These are phyloP conservation scores for Neonothopanus nambi DNA, from an alignment of 1,284 basidiomycete genomes.

Conservation along the genomic window DNA sequence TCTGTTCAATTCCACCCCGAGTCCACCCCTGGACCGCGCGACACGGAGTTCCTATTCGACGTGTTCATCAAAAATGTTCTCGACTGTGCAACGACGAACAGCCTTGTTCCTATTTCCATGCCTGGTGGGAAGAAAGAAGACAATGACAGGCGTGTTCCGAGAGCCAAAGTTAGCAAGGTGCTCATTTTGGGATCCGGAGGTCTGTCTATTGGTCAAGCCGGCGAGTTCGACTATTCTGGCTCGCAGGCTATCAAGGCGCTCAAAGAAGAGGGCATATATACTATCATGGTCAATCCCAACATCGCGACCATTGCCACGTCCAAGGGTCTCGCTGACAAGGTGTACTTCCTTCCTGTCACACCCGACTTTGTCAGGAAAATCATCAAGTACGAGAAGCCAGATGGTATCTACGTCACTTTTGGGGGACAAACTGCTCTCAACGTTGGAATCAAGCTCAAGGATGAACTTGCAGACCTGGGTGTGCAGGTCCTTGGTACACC, in stretches of 20 bases:
- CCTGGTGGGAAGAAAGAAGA: conserved; percentile 87
- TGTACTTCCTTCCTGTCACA: conserved; percentile 98
- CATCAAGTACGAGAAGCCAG: conserved; percentile 97
- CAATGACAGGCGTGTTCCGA: conserved; percentile 78
- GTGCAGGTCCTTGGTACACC: conserved; percentile 95
- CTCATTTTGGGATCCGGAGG: conserved; percentile 98
- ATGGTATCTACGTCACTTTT: conserved; percentile 98
- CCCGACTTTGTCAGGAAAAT: conserved; percentile 98
- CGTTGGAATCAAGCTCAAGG: conserved; percentile 96
- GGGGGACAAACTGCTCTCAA: conserved; percentile 98
- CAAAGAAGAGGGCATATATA: conserved; percentile 98
- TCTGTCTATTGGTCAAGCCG: conserved; percentile 96
- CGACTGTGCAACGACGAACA: conserved; percentile 72
- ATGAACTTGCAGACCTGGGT: conserved; percentile 88
- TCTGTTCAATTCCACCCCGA: conserved; percentile 99
- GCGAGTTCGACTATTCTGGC: conserved; percentile 99
- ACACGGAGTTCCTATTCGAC: conserved; percentile 99
- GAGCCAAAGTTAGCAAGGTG: conserved; percentile 87
- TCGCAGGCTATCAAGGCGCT: conserved; percentile 99
- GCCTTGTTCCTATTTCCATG: conserved; percentile 77
- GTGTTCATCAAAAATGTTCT: conserved; percentile 91
- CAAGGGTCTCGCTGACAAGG: conserved; percentile 96
- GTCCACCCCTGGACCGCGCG: conserved; percentile 96
- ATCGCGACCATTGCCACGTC: conserved; percentile 99
- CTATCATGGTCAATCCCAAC: conserved; percentile 97